Conservation (phyloP, 2,329 filamentous ascomycete species). For the Claviceps spartinae region DNA sequence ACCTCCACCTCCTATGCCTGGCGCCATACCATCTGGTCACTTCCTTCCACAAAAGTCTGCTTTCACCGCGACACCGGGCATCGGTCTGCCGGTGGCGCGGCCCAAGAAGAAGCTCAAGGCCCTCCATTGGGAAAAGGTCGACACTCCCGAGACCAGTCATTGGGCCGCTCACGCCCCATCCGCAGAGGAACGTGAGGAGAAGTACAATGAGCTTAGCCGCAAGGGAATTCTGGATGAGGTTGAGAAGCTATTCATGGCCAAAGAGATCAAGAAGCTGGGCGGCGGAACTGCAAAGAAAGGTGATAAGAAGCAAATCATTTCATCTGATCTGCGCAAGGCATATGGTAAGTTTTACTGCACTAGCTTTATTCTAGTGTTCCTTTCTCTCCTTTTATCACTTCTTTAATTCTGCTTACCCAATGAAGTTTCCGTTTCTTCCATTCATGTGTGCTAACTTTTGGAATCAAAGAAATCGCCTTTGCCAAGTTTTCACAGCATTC, state of each 20-base stretch:
- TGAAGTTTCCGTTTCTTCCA: too few relatives aligned
- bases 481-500: conserved; percentile 81
- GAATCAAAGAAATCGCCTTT: conserved; percentile 60
- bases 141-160: conserved; percentile 78
- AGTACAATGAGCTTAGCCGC: conserved; percentile 82
- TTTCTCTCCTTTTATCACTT: neutral
- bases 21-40: conserved; percentile 53
- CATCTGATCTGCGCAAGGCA: conserved; percentile 73
- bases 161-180: conserved; percentile 82
- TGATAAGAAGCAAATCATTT: conserved; percentile 97
- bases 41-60: conserved; percentile 55
- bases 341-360: conserved; percentile 44
- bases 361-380: neutral
- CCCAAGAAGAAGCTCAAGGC: conserved; percentile 99
- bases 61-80: conserved; percentile 38
- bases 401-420: neutral
- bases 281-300: conserved; percentile 60
- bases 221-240: conserved; percentile 96
- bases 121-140: conserved; percentile 97
- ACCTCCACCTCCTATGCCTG: conserved; percentile 47
- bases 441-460: too few relatives aligned
- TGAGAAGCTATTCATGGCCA: conserved; percentile 92
- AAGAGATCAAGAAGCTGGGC: conserved; percentile 84
- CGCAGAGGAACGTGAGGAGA: conserved; percentile 83
- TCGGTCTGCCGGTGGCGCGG: conserved; percentile 65